phyloP scores from a whole-genome alignment of 805 yeast species.

The Metschnikowia rubicola region DNA sequence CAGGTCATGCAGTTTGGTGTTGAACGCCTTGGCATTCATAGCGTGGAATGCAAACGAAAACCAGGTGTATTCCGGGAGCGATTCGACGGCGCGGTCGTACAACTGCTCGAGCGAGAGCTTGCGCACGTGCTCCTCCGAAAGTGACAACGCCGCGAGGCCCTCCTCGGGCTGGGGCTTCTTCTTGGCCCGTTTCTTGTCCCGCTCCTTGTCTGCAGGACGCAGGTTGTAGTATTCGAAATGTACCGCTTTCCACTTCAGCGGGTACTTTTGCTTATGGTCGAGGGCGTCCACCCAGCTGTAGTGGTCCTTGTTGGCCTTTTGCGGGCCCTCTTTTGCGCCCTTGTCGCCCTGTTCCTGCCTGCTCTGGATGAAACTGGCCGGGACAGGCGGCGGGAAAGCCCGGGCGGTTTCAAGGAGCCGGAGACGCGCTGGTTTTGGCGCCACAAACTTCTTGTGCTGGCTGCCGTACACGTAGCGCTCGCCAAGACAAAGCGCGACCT shows the following conservation, averaged over 20 bases:
- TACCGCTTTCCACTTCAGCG: slow-evolving; percentile 54
- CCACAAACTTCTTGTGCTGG: slow-evolving; percentile 35
- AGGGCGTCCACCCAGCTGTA: slow-evolving; percentile 47
- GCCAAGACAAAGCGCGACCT: slow-evolving; percentile 55
- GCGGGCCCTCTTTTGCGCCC: slow-evolving; percentile 1
- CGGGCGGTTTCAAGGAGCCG: slow-evolving; percentile 53
- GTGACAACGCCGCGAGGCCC: slow-evolving; percentile 48
- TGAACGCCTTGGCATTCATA: slow-evolving; percentile 69
- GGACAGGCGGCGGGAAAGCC: slow-evolving; percentile 47
- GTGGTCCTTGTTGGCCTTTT: slow-evolving; percentile 26
- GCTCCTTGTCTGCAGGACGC: neutral
- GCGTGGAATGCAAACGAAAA: slow-evolving; percentile 60
- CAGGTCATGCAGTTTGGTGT: slow-evolving; percentile 50
- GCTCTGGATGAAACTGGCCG: slow-evolving; percentile 36
- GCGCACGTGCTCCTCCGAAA: slow-evolving; percentile 56
- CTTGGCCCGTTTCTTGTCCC: slow-evolving; percentile 15
- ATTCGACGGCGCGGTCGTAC: slow-evolving; percentile 54
- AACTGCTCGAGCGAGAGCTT: slow-evolving; percentile 57
- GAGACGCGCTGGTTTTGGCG: slow-evolving; percentile 43
- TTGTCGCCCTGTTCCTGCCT: slow-evolving; percentile 14
- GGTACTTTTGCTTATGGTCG: slow-evolving; percentile 41
- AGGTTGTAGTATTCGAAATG: slow-evolving; percentile 49
- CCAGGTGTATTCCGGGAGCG: slow-evolving; percentile 62
- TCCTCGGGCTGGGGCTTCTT: slow-evolving; percentile 22
- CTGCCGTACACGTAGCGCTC: slow-evolving; percentile 51